Base-by-base conservation (phyloP, 2,329 filamentous ascomycete species). In the Colletotrichum higginsianum region DNA sequence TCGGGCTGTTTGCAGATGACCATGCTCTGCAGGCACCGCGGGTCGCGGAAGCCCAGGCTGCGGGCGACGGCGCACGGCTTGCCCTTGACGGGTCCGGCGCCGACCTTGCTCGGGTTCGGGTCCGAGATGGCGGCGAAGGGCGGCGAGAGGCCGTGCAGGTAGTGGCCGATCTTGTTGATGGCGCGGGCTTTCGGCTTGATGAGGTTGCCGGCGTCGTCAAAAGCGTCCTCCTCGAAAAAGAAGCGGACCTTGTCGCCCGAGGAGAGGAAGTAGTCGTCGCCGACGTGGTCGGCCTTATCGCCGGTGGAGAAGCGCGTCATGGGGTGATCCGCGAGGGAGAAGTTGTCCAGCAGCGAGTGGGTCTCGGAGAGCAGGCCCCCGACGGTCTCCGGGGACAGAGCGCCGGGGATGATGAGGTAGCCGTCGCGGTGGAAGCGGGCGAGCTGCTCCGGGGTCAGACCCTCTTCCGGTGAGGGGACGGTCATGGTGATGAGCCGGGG, bases 1-100 rank as follows among this genome's bases (percentile, higher is more conserved):
- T 97, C 94, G 26, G 96, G 95, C 84, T 98, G 96, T 82, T 99
- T 99, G 89, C 95, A 98, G 77, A 99, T 98, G 38, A 98, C 88
- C 96, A 99, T 99, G 80, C 93, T 96, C 86, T 99, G 96, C 63
- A 99, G 86, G 71, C 88, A 89, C 23, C 92, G 86, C 2, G 95
- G 94, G 80, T 97, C 94, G 5, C 75, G 77, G 84, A 95, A 98
- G 2, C 92, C 92, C 13, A 98, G 86, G 11, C 88, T 87, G 55
- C 85, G 84, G 1, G 95, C 94, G 16, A 98, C 90, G 6, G 86
- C 89, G 0, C 85, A 86, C 0, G 88, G 88, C n/a, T 80, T 82
- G 11, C 68, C 68, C 21, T 8, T 26, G 47, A 81, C 79, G 47
- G 78, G 78, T 1, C 78, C 80, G 3, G 76, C 77, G 1, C 78